Evolutionary conservation across 129 eudicot species (phyloP), one percentile per base, ranked within the genome.

Genomic region (Daucus carota): DNA sequence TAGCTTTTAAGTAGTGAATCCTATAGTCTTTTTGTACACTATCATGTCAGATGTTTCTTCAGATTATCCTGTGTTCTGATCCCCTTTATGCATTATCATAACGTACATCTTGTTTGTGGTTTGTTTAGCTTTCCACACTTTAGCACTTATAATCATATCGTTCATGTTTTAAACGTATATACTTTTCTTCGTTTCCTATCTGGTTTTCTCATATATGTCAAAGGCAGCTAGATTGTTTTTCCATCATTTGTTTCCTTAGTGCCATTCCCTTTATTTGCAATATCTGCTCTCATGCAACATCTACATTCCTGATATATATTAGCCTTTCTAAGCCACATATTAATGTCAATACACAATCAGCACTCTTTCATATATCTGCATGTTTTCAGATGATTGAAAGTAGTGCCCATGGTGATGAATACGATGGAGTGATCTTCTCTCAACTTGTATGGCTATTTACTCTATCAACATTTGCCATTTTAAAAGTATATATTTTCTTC

Each of bases 361-460:
- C 50, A 36, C 59, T 44, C 62, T 74, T 52, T 57, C 32, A 29
- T 63, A 26, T 63, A 63, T 63, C 70, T 31, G 70, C 38, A 63
- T 63, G 20, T 63, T 76, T 80, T 80, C 90, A 93, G 98, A 90
- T 93, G 98, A 84, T 90, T 81, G 98, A 93, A 86, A 93, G 98
- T 80, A 90, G 98, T 80, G 92, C 90, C 70, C 98, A 87, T 76
- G 98, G 97, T 42, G 98, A 93, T 16, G 98, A 93, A 44, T 93
- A 93, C 40, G 98, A 93, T 74, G 98, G 98, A 57, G 98, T 93
- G 77, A 88, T 90, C 78, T 93, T 90, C 83, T 93, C 98, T 54
- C 98, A 93, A 81, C 93, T 95, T 84, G 97, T 95, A 89, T 42
- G 90, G 52, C 43, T 65, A 36, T 36, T 1, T 36, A 36, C 40